Evolutionary conservation across 1,284 basidiomycete species (phyloP).

Genomic region (Leccinum solheimii): DNA sequence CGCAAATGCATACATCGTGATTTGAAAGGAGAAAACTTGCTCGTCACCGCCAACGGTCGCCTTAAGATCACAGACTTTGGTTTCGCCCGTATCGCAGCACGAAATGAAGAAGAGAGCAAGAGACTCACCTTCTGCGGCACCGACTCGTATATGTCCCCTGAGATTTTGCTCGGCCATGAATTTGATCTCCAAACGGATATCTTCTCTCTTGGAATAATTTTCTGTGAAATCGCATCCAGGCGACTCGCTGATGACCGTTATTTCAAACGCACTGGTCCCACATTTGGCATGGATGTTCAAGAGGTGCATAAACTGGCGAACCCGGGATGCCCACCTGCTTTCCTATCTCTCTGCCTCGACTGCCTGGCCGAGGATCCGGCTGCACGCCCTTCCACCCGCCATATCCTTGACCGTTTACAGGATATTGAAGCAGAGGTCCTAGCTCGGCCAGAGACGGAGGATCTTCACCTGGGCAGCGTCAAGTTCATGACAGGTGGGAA

Average conservation of each 20-base stretch:
- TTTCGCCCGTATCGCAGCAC: constrained; percentile 89
- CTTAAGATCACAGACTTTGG: constrained; percentile 98
- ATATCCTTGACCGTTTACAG: constrained; percentile 73
- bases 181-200: constrained; percentile 95
- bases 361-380: constrained; percentile 74
- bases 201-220: constrained; percentile 93
- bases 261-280: constrained; percentile 78
- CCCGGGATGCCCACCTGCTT: constrained; percentile 75
- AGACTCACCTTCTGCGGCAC: constrained; percentile 96
- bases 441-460: constrained; percentile 62
- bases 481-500: constrained; percentile 71
- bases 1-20: constrained; percentile 87
- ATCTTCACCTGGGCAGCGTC: constrained; percentile 83
- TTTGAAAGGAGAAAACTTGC: constrained; percentile 96
- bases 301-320: constrained; percentile 75
- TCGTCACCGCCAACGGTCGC: constrained; percentile 89
- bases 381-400: constrained; percentile 73
- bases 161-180: constrained; percentile 88
- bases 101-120: constrained; percentile 88
- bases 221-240: constrained; percentile 89
- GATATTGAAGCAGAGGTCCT: constrained; percentile 82
- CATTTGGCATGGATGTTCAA: constrained; percentile 74
- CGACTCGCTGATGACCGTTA: constrained; percentile 79
- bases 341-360: constrained; percentile 77
- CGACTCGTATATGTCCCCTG: constrained; percentile 92